Evolutionary conservation across 1,139 yeast genomes (phyloP).

Genomic region (Hemisphaericaspora xylofermentans): DNA sequence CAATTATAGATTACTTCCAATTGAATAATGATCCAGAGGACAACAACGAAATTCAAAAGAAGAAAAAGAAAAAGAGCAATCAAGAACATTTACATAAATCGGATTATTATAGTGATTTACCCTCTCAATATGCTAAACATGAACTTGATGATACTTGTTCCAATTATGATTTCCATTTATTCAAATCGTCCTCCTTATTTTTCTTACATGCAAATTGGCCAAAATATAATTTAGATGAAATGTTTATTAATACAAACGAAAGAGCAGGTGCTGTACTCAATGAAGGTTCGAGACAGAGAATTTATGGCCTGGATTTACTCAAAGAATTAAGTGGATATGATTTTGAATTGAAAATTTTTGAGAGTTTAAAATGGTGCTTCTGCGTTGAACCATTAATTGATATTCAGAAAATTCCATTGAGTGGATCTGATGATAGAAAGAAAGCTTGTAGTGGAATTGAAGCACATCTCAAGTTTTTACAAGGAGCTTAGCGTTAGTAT

Average conservation of each 20-base stretch:
- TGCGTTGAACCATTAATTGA: conserved; percentile 25
- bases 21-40: conserved; percentile 11
- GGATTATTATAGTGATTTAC: conserved; percentile 17
- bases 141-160: conserved; percentile 19
- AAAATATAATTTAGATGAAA: conserved; percentile 24
- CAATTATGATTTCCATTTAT: conserved; percentile 33
- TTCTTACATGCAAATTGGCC: conserved; percentile 45
- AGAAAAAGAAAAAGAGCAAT: background rate
- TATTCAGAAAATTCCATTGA: conserved; percentile 22
- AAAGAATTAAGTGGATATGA: conserved; percentile 30
- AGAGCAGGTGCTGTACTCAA: conserved; percentile 30
- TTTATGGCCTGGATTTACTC: conserved; percentile 28
- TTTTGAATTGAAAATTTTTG: conserved; percentile 27
- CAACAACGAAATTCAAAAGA: conserved; percentile 3
- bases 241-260: conserved; percentile 21
- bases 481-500: conserved; percentile 2
- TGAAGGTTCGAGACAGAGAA: conserved; percentile 23
- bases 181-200: conserved; percentile 28
- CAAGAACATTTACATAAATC: conserved; percentile 5
- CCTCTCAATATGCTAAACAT: conserved; percentile 24
- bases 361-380: conserved; percentile 28
- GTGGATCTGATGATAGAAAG: conserved; percentile 21
- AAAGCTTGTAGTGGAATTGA: conserved; percentile 26
- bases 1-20: conserved; percentile 33
- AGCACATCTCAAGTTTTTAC: conserved; percentile 26